Conservation (phyloP, 2,329 filamentous ascomycete species). For the Zelopaecilomyces penicillatus region DNA sequence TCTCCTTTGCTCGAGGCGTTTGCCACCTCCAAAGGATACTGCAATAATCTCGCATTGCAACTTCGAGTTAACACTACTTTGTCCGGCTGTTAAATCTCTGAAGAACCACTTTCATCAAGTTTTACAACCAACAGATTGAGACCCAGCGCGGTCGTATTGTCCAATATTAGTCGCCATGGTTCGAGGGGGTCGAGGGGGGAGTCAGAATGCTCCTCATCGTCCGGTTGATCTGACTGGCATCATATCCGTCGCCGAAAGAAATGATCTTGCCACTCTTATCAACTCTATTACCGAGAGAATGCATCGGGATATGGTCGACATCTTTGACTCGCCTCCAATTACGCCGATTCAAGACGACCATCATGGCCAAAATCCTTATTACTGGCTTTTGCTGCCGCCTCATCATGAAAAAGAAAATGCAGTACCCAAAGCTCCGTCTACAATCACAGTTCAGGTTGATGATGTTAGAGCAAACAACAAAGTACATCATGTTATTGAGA, state of each 20-base stretch:
- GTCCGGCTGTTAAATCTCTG: no score
- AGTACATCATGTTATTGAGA: constrained; percentile 20
- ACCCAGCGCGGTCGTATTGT: no score
- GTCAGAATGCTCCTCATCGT: constrained; percentile 28
- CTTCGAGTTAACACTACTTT: no score
- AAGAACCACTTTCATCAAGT: no score
- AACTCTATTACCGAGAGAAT: constrained; percentile 47
- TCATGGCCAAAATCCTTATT: constrained; percentile 18
- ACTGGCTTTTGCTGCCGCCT: constrained; percentile 29
- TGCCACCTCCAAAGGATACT: no score
- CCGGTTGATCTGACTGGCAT: constrained; percentile 44
- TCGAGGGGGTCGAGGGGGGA: constrained; percentile 27
- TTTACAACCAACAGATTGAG: no score
- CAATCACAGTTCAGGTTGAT: constrained; percentile 3
- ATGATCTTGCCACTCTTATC: constrained; percentile 44
- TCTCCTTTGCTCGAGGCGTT: no score
- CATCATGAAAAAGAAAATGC: constrained; percentile 19
- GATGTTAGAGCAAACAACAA: constrained; percentile 17
- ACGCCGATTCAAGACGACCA: constrained; percentile 22
- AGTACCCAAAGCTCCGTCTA: constrained; percentile 3
- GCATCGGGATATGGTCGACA: constrained; percentile 41
- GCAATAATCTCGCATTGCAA: no score
- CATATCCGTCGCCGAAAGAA: constrained; percentile 39
- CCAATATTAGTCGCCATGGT: constrained; percentile 23
- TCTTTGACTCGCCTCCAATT: constrained; percentile 40